phyloP scores from a whole-genome alignment of 495 filamentous ascomycete genomes.

The Penicillium taxi region DNA sequence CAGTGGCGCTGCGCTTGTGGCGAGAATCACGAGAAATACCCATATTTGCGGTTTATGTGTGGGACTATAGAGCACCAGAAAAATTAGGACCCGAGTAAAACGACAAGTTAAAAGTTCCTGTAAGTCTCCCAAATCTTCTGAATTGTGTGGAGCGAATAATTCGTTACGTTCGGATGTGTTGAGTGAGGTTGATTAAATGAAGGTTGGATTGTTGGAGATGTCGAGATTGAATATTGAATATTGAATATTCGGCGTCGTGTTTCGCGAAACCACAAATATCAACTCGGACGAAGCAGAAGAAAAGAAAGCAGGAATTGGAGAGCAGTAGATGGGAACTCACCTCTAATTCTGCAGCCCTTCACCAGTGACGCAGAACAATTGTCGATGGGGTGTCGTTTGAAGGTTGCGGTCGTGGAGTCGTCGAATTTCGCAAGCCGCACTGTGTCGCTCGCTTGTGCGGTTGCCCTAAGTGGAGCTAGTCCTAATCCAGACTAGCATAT shows the following conservation, averaged over 20 bases:
- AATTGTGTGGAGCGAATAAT: conserved; percentile 14
- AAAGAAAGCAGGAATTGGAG: conserved; percentile 11
- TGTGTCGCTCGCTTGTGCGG: conserved; percentile 42
- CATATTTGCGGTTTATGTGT: conserved; percentile 68
- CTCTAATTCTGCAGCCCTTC: conserved; percentile 44
- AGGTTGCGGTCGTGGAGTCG: conserved; percentile 35
- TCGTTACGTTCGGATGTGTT: conserved; percentile 2
- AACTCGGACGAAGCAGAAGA: conserved; percentile 23
- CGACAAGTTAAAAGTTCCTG: conserved; percentile 8
- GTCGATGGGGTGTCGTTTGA: conserved; percentile 39
- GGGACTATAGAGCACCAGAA: conserved; percentile 37
- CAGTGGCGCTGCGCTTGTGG: conserved; percentile 97
- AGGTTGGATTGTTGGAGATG: conserved; percentile 7
- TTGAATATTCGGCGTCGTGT: conserved; percentile 7
- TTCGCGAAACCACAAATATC: conserved; percentile 13
- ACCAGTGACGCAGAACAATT: conserved; percentile 41
- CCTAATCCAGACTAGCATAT: conserved; percentile 10
- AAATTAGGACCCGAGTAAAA: conserved; percentile 19
- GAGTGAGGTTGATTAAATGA: conserved; percentile 6
- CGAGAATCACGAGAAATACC: conserved; percentile 99
- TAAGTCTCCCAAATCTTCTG: conserved; percentile 17
- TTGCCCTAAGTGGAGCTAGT: conserved; percentile 35
- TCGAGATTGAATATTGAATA: conserved; percentile 16
- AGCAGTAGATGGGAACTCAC: conserved; percentile 29
- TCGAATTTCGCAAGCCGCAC: conserved; percentile 39